Base-by-base conservation (phyloP, 1,284 basidiomycete species). In the Ceratobasidium sp. region DNA sequence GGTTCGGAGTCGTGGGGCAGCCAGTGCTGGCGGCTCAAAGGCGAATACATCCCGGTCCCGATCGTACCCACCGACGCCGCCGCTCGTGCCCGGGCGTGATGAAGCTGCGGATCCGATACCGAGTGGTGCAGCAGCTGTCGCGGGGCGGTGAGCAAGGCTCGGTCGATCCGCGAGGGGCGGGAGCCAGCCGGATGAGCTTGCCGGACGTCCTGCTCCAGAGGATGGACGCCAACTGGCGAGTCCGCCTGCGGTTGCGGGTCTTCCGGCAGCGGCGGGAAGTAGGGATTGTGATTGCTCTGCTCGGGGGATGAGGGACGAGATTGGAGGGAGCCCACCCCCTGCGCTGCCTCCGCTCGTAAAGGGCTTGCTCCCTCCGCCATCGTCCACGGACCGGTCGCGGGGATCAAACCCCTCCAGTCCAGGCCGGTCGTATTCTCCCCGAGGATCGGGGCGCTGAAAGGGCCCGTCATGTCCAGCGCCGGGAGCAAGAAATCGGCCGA, bases 221-320 rank as follows among this genome's bases (percentile, higher is more conserved):
- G 53, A 53, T 32, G 65, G 34, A 36, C 52, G 62, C 62, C 62
- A 65, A 53, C 34, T n/a, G 71, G 65, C 36, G 61, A 61, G 59
- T 14, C 59, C 32, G 46, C 59, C 71, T 52, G 71, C 41, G 53
- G 71, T 61, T 61, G 71, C 59, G 46, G 57, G 50, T 55, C 61
- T 41, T 50, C 45, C 16, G 59, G 52, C 8, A 74, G 59, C 61
- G 73, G 73, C 45, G 73, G 73, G 69, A 74, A 74, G 61, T 71
- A 74, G 41, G 73, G 73, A 74, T 74, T 74, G 73, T 74, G 69
- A 18, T 58, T 58, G 65, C 28, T 69, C 65, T 61, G 70, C 59
- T 46, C 62, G 72, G 72, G 62, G 50, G 72, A 73, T 65, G 72
- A 73, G 53, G 53, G 62, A 55, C 58, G 72, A 67, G 72, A 73